A percentile compares a stretch with the other conserved stretches of the same genome.
Conservation (phyloP, 768 basidiomycete species). For the Lyophyllum semitale region DNA sequence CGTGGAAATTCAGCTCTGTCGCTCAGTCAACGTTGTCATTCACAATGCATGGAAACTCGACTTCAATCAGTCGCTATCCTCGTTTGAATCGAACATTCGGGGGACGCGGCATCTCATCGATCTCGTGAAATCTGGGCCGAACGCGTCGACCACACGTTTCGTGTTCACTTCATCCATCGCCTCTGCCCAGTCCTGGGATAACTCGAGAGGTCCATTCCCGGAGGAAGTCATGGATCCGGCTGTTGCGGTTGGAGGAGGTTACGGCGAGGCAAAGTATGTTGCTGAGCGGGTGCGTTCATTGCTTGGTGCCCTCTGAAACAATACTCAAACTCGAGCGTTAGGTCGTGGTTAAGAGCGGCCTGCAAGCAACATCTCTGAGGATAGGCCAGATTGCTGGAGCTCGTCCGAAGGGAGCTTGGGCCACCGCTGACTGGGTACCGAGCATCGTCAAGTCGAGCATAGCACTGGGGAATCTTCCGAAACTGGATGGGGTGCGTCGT, state of each 20-base stretch:
- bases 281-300: constrained; percentile 33
- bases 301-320: constrained; percentile 11
- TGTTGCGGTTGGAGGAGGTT: constrained; percentile 39
- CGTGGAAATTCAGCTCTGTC: constrained; percentile 24
- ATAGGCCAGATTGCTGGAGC: constrained; percentile 37
- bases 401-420: constrained; percentile 33
- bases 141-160: constrained; percentile 26
- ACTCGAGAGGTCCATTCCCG: constrained; percentile 27
- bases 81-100: constrained; percentile 49
- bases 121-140: constrained; percentile 29
- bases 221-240: constrained; percentile 35
- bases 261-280: constrained; percentile 47
- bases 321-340: neutral
- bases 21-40: constrained; percentile 34
- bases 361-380: constrained; percentile 29
- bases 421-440: constrained; percentile 37
- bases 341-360: constrained; percentile 28
- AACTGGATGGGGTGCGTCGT: constrained; percentile 23
- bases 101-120: constrained; percentile 51
- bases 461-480: constrained; percentile 26
- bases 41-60: constrained; percentile 44
- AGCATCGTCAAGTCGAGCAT: constrained; percentile 33
- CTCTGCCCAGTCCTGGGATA: constrained; percentile 30
- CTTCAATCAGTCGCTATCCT: constrained; percentile 48
- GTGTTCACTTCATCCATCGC: constrained; percentile 42